Base-by-base conservation (phyloP, 495 filamentous ascomycete species). In the Aspergillus steynii region DNA sequence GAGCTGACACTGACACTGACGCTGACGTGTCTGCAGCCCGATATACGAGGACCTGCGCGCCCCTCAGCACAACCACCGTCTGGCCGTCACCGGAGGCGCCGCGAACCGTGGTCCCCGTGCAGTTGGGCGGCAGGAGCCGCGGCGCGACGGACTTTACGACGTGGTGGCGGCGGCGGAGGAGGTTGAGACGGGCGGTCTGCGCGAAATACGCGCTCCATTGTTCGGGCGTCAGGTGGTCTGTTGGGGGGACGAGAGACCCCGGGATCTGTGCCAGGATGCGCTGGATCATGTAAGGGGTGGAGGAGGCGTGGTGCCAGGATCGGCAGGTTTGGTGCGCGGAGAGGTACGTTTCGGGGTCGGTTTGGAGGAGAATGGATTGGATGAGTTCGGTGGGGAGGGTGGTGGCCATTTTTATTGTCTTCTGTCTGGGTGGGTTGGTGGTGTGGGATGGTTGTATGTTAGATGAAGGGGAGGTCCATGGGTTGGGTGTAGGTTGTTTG, bases 191-290 rank as follows among this genome's bases (percentile, higher is more conserved):
- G 2, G 62, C 52, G 26, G 63, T 47, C 29, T 66, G 64, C 28
- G 28, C 15, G 47, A 69, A 66, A 37, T 63, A 61, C 10, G 6
- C 6, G n/a, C 60, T 65, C 67, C 67, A 69, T 32, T 64, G 56
- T 14, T 62, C 31, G 25, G 45, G 53, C 0, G 59, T 61, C 14
- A 66, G 46, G 29, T 53, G 32, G 6, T 63, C 27, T 31, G 50
- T 53, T 1, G 63, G 46, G 27, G 66, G 66, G 27, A 65, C 10
- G 14, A 42, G 9, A 14, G 56, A 29, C 12, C 58, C 32, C 0
- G 63, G 66, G 29, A 52, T 58, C 45, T 63, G 51, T 27, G 58
- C 55, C 2, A 68, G 51, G 26, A 48, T 37, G 14, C 42, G 56
- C 15, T 56, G 56, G 27, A 68, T 28, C 42, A 68, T 56, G 27